Percentiles rank a stretch among this genome's conserved stretches.
phyloP scores from a whole-genome alignment of 225 moss, liverwort and hornwort genomes.

The Climacium dendroides region DNA sequence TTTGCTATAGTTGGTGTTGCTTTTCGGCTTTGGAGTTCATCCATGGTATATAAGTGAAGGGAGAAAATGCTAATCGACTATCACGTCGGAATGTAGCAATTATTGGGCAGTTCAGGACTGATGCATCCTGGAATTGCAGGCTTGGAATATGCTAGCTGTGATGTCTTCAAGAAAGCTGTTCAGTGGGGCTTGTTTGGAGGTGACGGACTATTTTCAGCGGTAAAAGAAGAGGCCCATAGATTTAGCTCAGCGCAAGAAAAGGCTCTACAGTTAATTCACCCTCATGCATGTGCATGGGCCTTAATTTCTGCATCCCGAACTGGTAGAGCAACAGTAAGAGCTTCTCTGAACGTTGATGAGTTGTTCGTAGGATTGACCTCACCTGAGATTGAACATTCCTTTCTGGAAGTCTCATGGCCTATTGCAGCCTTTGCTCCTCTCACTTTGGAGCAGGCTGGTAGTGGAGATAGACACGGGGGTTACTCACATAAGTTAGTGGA shows the following conservation, averaged over 20 bases:
- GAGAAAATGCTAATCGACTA: background rate
- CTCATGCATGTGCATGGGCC: conserved; percentile 64
- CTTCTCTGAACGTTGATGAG: conserved; percentile 54
- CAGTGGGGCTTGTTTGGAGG: conserved; percentile 46
- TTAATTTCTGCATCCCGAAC: conserved; percentile 54
- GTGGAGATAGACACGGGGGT: conserved; percentile 67
- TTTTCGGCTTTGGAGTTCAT: background rate
- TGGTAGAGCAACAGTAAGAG: conserved; percentile 75
- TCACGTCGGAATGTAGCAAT: background rate
- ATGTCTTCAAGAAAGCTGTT: conserved; percentile 31
- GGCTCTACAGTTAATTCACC: conserved; percentile 21
- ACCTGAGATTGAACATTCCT: conserved; percentile 32
- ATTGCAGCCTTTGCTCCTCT: conserved; percentile 78
- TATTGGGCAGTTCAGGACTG: background rate
- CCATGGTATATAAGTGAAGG: background rate
- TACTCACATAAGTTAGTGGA: conserved; percentile 40
- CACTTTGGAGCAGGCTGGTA: conserved; percentile 54
- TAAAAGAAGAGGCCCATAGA: conserved; percentile 19
- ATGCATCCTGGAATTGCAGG: conserved; percentile 23
- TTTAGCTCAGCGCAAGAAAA: conserved; percentile 17
- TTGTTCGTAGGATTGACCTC: conserved; percentile 21
- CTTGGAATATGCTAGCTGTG: conserved; percentile 46
- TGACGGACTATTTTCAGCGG: conserved; percentile 29
- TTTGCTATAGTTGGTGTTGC: background rate
- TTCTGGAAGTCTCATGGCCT: conserved; percentile 76